Evolutionary conservation across 2,329 filamentous ascomycete species (phyloP).

Genomic region (Helotiales sp.): DNA sequence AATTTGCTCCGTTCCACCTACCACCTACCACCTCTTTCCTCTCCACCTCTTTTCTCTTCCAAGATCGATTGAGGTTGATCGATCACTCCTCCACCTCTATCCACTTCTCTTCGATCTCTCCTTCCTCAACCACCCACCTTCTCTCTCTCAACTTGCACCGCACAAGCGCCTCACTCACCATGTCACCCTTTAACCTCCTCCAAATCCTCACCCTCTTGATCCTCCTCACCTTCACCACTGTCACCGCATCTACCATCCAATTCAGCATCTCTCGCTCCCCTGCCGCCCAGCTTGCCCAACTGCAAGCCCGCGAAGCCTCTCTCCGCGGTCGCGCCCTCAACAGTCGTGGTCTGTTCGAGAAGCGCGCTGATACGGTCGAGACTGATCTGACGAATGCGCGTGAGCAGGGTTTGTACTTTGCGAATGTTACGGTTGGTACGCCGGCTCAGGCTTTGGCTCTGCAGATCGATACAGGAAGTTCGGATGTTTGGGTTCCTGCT

Average conservation of each 20-base stretch:
- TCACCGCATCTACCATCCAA: slow-evolving; percentile 33
- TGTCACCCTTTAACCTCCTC: slow-evolving; percentile 15
- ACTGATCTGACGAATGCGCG: slow-evolving; percentile 52
- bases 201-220: slow-evolving; percentile 15
- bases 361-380: slow-evolving; percentile 31
- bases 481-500: slow-evolving; percentile 61
- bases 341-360: slow-evolving; percentile 10
- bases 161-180: slow-evolving; percentile 6
- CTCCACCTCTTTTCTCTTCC: neutral
- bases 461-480: slow-evolving; percentile 66
- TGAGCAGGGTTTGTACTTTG: slow-evolving; percentile 53
- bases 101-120: slow-evolving; percentile 3
- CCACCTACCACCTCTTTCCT: too few species aligned
- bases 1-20: neutral
- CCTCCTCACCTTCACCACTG: slow-evolving; percentile 21
- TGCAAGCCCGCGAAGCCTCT: slow-evolving; percentile 27
- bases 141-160: neutral
- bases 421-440: slow-evolving; percentile 62
- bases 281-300: slow-evolving; percentile 32
- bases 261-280: slow-evolving; percentile 35
- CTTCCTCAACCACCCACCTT: slow-evolving; percentile 2
- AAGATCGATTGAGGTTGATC: neutral
- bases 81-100: neutral
- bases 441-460: slow-evolving; percentile 60
- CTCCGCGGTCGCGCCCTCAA: slow-evolving; percentile 12